These are phyloP conservation scores for Pestalotiopsis sp. DNA, from an alignment of 2,329 filamentous ascomycete genomes.

Conservation along the genomic window DNA sequence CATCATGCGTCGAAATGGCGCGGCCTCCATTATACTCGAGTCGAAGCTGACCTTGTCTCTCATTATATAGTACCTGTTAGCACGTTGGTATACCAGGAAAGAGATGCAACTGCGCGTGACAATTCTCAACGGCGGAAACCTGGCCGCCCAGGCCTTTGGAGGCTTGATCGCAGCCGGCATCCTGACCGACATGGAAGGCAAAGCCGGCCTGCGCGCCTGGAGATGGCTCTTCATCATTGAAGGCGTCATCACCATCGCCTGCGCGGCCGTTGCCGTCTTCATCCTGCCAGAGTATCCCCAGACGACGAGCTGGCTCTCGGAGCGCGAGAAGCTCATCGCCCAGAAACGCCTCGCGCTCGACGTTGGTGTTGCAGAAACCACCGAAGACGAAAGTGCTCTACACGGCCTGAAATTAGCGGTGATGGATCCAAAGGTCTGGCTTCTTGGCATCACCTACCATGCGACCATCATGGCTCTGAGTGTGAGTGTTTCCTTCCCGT, in stretches of 20 bases:
- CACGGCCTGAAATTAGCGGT: slow-evolving; percentile 33
- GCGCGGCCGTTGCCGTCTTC: slow-evolving; percentile 20
- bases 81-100: slow-evolving; percentile 47
- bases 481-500: slow-evolving; percentile 27
- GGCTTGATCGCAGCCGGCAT: slow-evolving; percentile 38
- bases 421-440: slow-evolving; percentile 37
- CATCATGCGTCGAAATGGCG: not conserved
- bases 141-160: slow-evolving; percentile 36
- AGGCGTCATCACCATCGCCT: slow-evolving; percentile 21
- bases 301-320: slow-evolving; percentile 20
- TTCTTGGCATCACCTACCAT: slow-evolving; percentile 36
- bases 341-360: slow-evolving; percentile 24
- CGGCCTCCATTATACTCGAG: not conserved
- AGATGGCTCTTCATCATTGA: slow-evolving; percentile 37
- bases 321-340: slow-evolving; percentile 23
- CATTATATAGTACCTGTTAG: slow-evolving; percentile 7
- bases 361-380: slow-evolving; percentile 24
- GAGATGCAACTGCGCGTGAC: slow-evolving; percentile 34
- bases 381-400: slow-evolving; percentile 27
- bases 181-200: slow-evolving; percentile 32
- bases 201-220: slow-evolving; percentile 34
- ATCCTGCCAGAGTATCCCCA: slow-evolving; percentile 23
- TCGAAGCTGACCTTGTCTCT: not conserved
- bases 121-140: slow-evolving; percentile 36
- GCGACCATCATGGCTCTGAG: slow-evolving; percentile 11